Evolutionary conservation across 2,329 filamentous ascomycete genomes (phyloP).

Genomic region (Alternaria postmessia): DNA sequence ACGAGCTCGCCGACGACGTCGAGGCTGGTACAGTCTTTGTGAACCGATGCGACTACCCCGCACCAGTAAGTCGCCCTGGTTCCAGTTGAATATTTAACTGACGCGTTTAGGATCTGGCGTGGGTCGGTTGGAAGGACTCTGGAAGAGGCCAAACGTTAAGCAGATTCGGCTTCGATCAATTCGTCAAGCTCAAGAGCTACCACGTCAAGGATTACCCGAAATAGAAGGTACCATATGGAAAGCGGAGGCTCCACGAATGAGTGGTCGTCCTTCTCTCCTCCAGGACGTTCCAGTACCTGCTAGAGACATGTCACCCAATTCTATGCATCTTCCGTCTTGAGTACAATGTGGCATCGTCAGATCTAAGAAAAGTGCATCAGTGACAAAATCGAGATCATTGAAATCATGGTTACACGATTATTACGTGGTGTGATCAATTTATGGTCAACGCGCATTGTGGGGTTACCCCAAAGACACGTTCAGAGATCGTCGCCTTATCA

Average conservation of each 20-base stretch:
- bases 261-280: slow-evolving; percentile 24
- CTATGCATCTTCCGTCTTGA: neutral
- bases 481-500: slow-evolving; percentile 15
- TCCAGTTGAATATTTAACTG: slow-evolving; percentile 10
- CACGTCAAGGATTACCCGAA: slow-evolving; percentile 83
- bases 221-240: slow-evolving; percentile 43
- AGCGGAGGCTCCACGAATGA: slow-evolving; percentile 18
- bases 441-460: neutral
- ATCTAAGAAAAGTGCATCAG: neutral
- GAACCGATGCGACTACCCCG: slow-evolving; percentile 91
- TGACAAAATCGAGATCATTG: neutral
- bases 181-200: slow-evolving; percentile 95
- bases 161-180: slow-evolving; percentile 91
- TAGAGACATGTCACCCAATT: neutral
- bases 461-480: slow-evolving; percentile 31
- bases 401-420: neutral
- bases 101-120: slow-evolving; percentile 77
- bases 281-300: slow-evolving; percentile 2
- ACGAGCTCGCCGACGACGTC: slow-evolving; percentile 78
- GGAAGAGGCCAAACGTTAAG: slow-evolving; percentile 91
- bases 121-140: slow-evolving; percentile 98
- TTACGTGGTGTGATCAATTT: neutral
- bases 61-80: slow-evolving; percentile 72
- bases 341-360: neutral
- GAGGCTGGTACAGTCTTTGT: slow-evolving; percentile 97